Conservation (phyloP, 306 rosid species). For the Pyrus betulifolia region DNA sequence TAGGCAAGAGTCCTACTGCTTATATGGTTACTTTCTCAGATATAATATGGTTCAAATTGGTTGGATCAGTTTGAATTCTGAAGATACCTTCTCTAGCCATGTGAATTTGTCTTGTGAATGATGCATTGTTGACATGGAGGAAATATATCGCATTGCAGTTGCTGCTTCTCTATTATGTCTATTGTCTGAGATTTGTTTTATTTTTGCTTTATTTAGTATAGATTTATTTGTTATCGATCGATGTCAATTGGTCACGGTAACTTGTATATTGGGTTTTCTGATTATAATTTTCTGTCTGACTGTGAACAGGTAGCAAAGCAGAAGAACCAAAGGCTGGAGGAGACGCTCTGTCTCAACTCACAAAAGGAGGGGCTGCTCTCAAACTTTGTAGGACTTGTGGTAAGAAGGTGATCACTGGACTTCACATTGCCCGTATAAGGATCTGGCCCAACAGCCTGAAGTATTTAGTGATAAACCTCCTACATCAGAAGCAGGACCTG, state of each 20-base stretch:
- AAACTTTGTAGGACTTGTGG: slow-evolving; percentile 93
- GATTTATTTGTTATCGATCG: background rate
- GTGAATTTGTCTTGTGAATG: background rate
- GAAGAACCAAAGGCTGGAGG: slow-evolving; percentile 67
- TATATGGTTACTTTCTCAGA: background rate
- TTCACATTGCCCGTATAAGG: slow-evolving; percentile 90
- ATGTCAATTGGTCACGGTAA: background rate
- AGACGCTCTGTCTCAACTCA: slow-evolving; percentile 47
- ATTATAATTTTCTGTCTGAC: background rate
- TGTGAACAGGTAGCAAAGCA: slow-evolving; percentile 52
- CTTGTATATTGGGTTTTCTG: background rate
- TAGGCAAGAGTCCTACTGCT: background rate
- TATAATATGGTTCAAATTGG: background rate
- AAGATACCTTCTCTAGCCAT: background rate
- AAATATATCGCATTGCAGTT: background rate
- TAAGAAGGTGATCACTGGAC: slow-evolving; percentile 99
- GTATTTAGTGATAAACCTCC: slow-evolving; percentile 54
- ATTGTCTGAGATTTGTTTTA: background rate
- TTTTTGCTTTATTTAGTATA: background rate
- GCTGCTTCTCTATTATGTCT: background rate
- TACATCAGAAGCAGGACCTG: slow-evolving; percentile 29
- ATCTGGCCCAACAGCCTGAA: slow-evolving; percentile 59
- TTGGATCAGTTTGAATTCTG: background rate
- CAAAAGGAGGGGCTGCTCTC: slow-evolving; percentile 72
- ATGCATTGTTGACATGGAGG: background rate